These are phyloP conservation scores for Kwoniella newhampshirensis DNA, from an alignment of 768 basidiomycete species.

Conservation along the genomic window DNA sequence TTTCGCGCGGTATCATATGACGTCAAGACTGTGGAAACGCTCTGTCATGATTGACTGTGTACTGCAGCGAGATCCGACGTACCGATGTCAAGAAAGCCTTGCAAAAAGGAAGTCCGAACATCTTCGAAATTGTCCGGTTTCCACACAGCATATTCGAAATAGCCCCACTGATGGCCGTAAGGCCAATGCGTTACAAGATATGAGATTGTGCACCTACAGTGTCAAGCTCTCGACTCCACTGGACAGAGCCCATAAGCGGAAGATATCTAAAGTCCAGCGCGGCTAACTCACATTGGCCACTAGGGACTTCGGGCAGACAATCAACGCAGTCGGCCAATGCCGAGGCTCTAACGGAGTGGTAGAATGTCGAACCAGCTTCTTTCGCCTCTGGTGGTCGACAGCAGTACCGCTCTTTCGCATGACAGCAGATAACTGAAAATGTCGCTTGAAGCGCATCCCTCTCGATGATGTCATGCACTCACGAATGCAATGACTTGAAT, in stretches of 20 bases:
- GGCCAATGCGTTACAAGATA: neutral
- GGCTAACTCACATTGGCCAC: conserved; percentile 61
- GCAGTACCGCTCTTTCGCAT: conserved; percentile 75
- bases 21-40: conserved; percentile 64
- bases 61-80: conserved; percentile 49
- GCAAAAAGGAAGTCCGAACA: conserved; percentile 68
- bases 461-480: too few relatives aligned
- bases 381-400: conserved; percentile 67
- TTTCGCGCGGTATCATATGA: conserved; percentile 72
- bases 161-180: conserved; percentile 70
- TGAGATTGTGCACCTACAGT: conserved; percentile 60
- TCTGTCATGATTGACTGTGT: neutral
- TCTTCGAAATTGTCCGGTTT: conserved; percentile 61
- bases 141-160: conserved; percentile 80
- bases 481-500: conserved; percentile 65
- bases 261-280: too few relatives aligned
- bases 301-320: conserved; percentile 82
- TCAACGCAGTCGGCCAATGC: conserved; percentile 57
- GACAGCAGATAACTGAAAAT: conserved; percentile 79
- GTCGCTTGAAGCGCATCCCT: too few relatives aligned
- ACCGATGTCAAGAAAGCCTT: conserved; percentile 84
- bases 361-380: conserved; percentile 63
- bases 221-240: conserved; percentile 83
- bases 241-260: neutral
- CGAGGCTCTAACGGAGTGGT: conserved; percentile 19